These are phyloP conservation scores for Penicillium cinerascens DNA, from an alignment of 495 filamentous ascomycete genomes.

Conservation along the genomic window DNA sequence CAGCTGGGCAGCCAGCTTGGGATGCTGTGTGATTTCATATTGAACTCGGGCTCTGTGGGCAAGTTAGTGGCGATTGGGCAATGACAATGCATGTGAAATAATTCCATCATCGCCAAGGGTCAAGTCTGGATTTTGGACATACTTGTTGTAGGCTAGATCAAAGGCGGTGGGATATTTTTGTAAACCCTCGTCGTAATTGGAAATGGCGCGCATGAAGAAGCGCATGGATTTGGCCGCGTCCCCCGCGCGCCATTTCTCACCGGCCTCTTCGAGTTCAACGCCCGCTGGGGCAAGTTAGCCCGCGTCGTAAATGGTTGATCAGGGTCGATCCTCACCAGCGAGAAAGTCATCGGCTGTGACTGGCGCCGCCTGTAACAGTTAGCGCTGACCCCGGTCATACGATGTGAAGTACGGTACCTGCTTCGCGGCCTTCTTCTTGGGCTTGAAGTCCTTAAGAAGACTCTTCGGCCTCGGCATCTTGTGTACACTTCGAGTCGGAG, in stretches of 20 bases:
- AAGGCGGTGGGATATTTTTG: constrained; percentile 54
- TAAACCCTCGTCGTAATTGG: constrained; percentile 60
- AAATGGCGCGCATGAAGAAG: constrained; percentile 65
- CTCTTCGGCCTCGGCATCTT: constrained; percentile 53
- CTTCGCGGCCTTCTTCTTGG: constrained; percentile 44
- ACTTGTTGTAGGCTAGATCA: constrained; percentile 76
- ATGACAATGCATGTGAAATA: background rate
- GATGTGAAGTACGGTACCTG: constrained; percentile 22
- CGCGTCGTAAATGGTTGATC: background rate
- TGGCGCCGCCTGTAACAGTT: constrained; percentile 41
- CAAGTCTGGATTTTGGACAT: constrained; percentile 13
- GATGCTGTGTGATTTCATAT: constrained; percentile 62
- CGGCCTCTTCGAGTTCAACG: constrained; percentile 64
- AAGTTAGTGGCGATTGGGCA: background rate
- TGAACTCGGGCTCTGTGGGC: constrained; percentile 55
- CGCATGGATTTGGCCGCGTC: constrained; percentile 65
- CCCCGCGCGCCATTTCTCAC: constrained; percentile 71
- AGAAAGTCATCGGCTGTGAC: constrained; percentile 61
- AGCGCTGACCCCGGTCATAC: constrained; percentile 2
- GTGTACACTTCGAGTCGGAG: background rate
- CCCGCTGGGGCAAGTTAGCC: constrained; percentile 42
- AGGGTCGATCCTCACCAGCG: constrained; percentile 37
- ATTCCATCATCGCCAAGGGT: background rate
- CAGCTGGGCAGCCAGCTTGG: constrained; percentile 52
- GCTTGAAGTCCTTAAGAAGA: constrained; percentile 45